Conservation (phyloP, 2,329 filamentous ascomycete species). For the Claviceps arundinis region DNA sequence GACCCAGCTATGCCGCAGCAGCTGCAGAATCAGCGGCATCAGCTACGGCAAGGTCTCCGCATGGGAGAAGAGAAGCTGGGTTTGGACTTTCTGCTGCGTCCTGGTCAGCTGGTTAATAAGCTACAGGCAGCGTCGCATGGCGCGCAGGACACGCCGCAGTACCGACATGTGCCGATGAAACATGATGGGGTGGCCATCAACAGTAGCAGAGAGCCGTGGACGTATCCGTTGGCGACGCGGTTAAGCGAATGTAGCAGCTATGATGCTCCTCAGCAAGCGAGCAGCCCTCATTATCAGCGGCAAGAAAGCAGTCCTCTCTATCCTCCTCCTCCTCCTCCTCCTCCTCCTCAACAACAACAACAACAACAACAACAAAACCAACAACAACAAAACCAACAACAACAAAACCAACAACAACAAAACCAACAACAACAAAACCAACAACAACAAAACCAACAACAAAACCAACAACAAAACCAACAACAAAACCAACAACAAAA, state of each 20-base stretch:
- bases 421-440: no score
- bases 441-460: no score
- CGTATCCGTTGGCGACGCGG: not conserved
- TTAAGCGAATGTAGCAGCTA: not conserved
- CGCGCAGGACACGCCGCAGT: conserved; percentile 30
- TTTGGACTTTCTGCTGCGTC: conserved; percentile 55
- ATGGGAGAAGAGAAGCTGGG: conserved; percentile 54
- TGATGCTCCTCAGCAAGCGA: not conserved
- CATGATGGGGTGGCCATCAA: conserved; percentile 29
- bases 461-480: no score
- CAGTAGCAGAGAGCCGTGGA: conserved; percentile 3
- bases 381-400: no score
- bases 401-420: no score
- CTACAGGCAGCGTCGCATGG: conserved; percentile 37
- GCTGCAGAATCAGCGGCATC: conserved; percentile 34
- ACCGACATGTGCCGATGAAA: conserved; percentile 35
- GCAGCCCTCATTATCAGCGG: not conserved
- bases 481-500: no score
- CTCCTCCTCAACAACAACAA: no score
- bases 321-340: no score
- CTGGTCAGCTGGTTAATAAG: conserved; percentile 29
- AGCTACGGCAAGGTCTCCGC: conserved; percentile 42
- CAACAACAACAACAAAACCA: no score
- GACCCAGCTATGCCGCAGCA: conserved; percentile 13
- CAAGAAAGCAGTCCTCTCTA: not conserved